Base-by-base conservation (phyloP, 1,139 yeast species). In the Meyerozyma guilliermondii region DNA sequence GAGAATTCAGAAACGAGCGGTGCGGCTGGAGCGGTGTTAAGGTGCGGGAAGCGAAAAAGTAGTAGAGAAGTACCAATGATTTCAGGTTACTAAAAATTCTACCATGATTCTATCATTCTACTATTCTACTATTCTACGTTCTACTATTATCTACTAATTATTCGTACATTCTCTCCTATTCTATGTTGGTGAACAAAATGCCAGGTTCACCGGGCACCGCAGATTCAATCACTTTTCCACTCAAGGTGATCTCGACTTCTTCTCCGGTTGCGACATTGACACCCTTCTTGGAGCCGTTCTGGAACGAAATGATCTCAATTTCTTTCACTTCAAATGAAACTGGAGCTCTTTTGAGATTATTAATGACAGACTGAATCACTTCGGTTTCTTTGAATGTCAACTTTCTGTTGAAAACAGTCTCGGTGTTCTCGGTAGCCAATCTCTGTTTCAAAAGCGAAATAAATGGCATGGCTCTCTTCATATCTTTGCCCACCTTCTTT, bases 381-480 rank as follows among this genome's bases (percentile, higher is more conserved):
- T 79, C 85, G 37, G 77, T 68, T 70, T 94, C 98, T 60, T 83
- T 75, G 62, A 87, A 94, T 22, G 82, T 74, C 53, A 92, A 78
- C 66, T 88, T 84, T 66, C 98, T 80, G 73, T 87, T 81, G 71
- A 92, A 88, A 27, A 94, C 96, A 42, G 78, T 76, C 43, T 78
- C 78, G 14, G 95, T 82, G 29, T 82, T 68, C 59, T 85, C 92
- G 41, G 69, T 70, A 14, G 71, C 62, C 53, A 92, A 75, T 67
- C 96, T 82, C 60, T 83, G 86, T 65, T 92, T 88, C 63, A 92
- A 72, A 52, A 80, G 72, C 50, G 92, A 83, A 50, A 92, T 91
- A 64, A 91, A 92, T 47, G 98, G 98, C 98, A 94, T 92, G 48
- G 96, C 98, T 54, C 95, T 83, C 76, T 89, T 89, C 84, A 91